Base-by-base conservation (phyloP, 1,284 basidiomycete species). In the Pisolithus thermaeus region DNA sequence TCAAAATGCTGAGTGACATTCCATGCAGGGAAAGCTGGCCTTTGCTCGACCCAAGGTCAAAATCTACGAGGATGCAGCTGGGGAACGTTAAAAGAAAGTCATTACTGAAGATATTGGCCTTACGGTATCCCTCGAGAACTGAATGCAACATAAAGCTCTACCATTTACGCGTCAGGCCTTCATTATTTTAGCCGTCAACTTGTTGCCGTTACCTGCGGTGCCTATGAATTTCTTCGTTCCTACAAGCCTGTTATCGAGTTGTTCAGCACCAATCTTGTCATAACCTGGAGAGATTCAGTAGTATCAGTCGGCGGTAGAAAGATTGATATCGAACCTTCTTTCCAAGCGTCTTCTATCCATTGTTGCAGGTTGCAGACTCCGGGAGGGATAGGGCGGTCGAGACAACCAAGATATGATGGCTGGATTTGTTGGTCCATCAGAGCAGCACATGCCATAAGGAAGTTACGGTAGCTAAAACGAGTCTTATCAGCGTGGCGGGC, bases 311-410 rank as follows among this genome's bases (percentile, higher is more conserved):
- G 40, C 4, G 23, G 11, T n/a, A 3, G 14, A 18, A 3, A 35
- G 42, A 25, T 39, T 22, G 27, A 41, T 12, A 40, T 40, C 60
- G 38, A 55, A 84, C 88, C 86, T 40, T 70, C 70, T 49, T 70
- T 66, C 92, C 92, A 95, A 1, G 90, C 91, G 48, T 78, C 73
- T 65, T 93, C 86, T 44, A 95, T 83, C 81, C 85, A 85, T 12
- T 56, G 60, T 61, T 94, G 92, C 25, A 94, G 63, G 58, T 87
- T 83, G 9, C 82, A 73, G 6, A 94, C 77, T 11, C 90, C 76
- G 1, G 90, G 91, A 1, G 79, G 69, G 6, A 73, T 69, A 6
- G 80, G 79, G 7, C 66, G 58, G 50, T 79, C 75, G 3, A 91
- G 72, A n/a, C 80, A 67, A 1, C 75, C 67, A 52, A 75, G 77